Conservation (phyloP, 2,329 filamentous ascomycete genomes). For the Pseudogymnoascus sp. region DNA sequence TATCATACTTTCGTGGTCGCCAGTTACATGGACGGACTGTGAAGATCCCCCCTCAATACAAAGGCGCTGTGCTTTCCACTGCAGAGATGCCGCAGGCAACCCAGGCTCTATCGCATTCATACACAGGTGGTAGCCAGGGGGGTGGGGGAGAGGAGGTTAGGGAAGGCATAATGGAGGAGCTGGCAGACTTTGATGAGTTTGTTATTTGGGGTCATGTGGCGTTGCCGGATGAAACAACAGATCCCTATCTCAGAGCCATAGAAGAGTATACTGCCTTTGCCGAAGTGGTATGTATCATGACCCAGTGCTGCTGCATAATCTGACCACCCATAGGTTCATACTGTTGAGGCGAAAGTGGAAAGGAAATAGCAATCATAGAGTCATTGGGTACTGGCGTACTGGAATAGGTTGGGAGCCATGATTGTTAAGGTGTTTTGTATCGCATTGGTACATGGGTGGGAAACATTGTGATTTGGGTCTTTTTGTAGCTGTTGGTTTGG, state of each 20-base stretch:
- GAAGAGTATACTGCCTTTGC: slow-evolving; percentile 75
- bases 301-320: neutral
- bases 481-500: neutral
- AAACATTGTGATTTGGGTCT: neutral
- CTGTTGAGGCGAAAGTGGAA: neutral
- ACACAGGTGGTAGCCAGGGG: slow-evolving; percentile 37
- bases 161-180: slow-evolving; percentile 51
- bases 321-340: neutral
- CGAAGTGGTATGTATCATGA: slow-evolving; percentile 44
- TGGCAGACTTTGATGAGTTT: slow-evolving; percentile 64
- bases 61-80: slow-evolving; percentile 52
- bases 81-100: slow-evolving; percentile 32
- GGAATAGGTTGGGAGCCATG: neutral
- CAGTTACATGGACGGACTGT: slow-evolving; percentile 64
- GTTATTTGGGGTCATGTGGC: slow-evolving; percentile 79
- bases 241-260: slow-evolving; percentile 66
- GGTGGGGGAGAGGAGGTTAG: slow-evolving; percentile 37
- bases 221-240: slow-evolving; percentile 50
- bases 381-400: neutral
- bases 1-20: slow-evolving; percentile 69
- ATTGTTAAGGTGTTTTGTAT: neutral
- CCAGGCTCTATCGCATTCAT: slow-evolving; percentile 29
- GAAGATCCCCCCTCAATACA: slow-evolving; percentile 62
- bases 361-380: neutral
- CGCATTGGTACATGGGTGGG: neutral